phyloP scores from a whole-genome alignment of 2,329 filamentous ascomycete species.

The Chaetomiaceae sp. region DNA sequence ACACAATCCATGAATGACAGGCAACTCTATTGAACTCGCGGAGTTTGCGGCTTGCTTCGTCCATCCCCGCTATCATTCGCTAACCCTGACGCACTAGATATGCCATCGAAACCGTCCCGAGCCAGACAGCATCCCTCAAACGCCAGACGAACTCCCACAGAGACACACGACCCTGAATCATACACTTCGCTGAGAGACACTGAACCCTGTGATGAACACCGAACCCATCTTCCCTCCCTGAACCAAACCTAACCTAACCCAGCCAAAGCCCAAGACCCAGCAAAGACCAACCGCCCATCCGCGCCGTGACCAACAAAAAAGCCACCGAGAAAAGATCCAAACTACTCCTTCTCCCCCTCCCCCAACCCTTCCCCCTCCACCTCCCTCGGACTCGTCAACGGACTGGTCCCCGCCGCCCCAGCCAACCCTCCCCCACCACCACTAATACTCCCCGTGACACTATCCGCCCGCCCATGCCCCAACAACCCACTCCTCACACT shows the following conservation, averaged over 20 bases:
- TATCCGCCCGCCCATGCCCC: constrained; percentile 75
- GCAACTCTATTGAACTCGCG: no score
- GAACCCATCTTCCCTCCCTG: no score
- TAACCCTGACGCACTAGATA: background rate
- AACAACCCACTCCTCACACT: constrained; percentile 73
- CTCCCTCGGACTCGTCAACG: constrained; percentile 46
- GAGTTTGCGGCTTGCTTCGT: no score
- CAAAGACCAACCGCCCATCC: background rate
- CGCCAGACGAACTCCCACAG: background rate
- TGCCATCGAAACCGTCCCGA: background rate
- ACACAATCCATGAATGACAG: no score
- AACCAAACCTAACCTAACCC: no score
- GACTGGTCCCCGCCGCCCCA: constrained; percentile 48
- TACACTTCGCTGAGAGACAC: background rate
- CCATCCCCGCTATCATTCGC: no score
- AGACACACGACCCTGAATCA: background rate
- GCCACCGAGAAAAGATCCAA: background rate
- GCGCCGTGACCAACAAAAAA: background rate
- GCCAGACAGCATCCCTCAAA: background rate
- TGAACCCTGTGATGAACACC: no score
- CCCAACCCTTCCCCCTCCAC: constrained; percentile 33
- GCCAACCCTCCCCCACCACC: constrained; percentile 39
- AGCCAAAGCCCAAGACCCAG: no score
- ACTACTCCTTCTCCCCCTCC: constrained; percentile 22
- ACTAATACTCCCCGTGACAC: constrained; percentile 69